Evolutionary conservation across 768 basidiomycete genomes (phyloP), one percentile per base, ranked within the genome.

Genomic region (Crassisporium funariophilum): DNA sequence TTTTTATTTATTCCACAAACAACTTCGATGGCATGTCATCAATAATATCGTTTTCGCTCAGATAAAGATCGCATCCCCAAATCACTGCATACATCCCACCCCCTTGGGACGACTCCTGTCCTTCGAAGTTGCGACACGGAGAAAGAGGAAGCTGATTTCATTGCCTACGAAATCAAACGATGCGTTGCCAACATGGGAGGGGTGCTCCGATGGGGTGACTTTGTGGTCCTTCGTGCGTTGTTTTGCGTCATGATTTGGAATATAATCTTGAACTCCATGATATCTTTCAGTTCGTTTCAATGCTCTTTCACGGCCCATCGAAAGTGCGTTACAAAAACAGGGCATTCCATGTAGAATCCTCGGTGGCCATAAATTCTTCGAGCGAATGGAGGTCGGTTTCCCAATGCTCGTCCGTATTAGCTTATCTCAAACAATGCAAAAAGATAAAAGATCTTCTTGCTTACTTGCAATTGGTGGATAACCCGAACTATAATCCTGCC

Each of bases 301-400:
- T 61, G 85, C 91, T 0, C 69, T 91, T 4, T 91, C 89, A 1
- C 77, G 91, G 23, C 71, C 73, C 0, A 77, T 94, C 24, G 93
- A 94, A 66, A 77, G 74, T 11, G 83, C 85, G 0, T 65, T 95
- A 17, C 89, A 91, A 59, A 83, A 78, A 51, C 81, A 84, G 52
- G 79, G 82, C n/a, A 88, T 95, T 29, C 91, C 91, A 1, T 81
- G 78, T 55, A 70, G 81, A 47, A 78, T 94, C 39, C 74, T 94
- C 2, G 85, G 82, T 16, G 91, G 91, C 0, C 86, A 88, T 58
- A 88, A 84, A 59, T 93, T 93, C 74, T 94, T 94, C 56, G 89
- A 93, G 53, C 81, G 91, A 13, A 61, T 81, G 57, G 91, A 93
- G 74, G 86, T 83, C 25, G 29, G 21, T n/a, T 27, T 29, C 24